Base-by-base conservation (phyloP, 73 alveolate species). In the Paramecium sexaurelia region DNA sequence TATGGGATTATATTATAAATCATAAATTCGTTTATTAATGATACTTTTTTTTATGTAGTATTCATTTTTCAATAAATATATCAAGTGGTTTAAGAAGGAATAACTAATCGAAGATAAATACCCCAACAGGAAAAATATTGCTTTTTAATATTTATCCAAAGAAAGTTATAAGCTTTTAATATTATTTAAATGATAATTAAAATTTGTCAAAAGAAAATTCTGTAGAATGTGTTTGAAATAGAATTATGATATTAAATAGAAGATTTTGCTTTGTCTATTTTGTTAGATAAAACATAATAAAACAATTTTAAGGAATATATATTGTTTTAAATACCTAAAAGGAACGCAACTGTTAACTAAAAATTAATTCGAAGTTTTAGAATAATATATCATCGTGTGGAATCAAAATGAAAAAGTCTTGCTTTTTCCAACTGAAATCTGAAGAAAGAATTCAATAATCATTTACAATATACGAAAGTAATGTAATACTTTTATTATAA, bases 141-240 rank as follows among this genome's bases (percentile, higher is more conserved):
- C 40, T 9, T 78, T n/a, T 41, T 43, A 78, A 51, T 78, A 78
- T 45, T 6, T 78, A 78, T 78, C 13, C 71, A 22, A 78, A 78
- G 55, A 78, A 41, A 39, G 37, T 68, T 75, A 75, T 75, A 5
- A 75, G 5, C 3, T 15, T 36, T 11, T 75, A 3, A 29, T 3
- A 45, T 11, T 15, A 68, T 36, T 75, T 32, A 75, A 75, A 78
- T 78, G 90, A 47, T 0, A 75, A 78, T 41, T 78, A 41, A 61
- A n/a, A 40, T 78, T 8, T 75, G 89, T 29, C 37, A 78, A 29
- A 15, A 35, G 75, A 24, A 41, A 78, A 32, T 78, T 78, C 36
- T 78, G 73, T 45, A 78, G 90, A 78, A 39, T 78, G 51, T 78
- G 75, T 8, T 33, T 40, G 15, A 78, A 78, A 11, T 33, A 78